These are phyloP conservation scores for Cydonia oblonga DNA, from an alignment of 331 rosid genomes.

Conservation along the genomic window DNA sequence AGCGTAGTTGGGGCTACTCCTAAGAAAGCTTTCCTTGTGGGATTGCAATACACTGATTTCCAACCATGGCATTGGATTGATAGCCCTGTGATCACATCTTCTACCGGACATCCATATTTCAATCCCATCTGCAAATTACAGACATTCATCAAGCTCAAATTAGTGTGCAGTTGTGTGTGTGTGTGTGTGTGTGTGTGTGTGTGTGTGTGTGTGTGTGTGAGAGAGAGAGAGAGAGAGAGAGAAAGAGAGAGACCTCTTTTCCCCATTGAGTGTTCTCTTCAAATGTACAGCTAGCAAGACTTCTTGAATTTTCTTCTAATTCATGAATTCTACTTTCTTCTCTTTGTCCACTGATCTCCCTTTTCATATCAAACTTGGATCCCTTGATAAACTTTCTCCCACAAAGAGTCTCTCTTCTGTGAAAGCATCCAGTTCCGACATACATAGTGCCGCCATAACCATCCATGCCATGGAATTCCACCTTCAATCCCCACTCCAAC, in stretches of 20 bases:
- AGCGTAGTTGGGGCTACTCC: conserved; percentile 10
- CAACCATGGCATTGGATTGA: conserved; percentile 17
- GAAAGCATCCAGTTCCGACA: conserved; percentile 22
- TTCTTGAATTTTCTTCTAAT: conserved; percentile 11
- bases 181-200: too few species aligned
- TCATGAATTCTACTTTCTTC: conserved; percentile 2
- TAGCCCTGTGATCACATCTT: conserved; percentile 18
- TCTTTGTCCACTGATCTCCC: background rate
- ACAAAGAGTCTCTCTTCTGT: conserved; percentile 15
- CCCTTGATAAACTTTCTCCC: conserved; percentile 8
- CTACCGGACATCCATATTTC: conserved; percentile 24
- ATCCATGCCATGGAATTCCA: conserved; percentile 6
- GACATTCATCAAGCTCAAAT: background rate
- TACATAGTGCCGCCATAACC: conserved; percentile 6
- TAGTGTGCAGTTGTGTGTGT: background rate
- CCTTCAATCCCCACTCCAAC: background rate
- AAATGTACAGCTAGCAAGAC: conserved; percentile 14
- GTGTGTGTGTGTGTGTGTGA: too few species aligned
- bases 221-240: too few species aligned
- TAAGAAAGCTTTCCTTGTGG: conserved; percentile 15
- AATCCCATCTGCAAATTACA: conserved; percentile 9
- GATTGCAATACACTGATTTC: conserved; percentile 14
- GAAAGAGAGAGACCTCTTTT: conserved; percentile 9
- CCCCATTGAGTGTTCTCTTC: conserved; percentile 11
- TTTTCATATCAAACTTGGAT: conserved; percentile 1